A percentile compares a stretch with the other conserved stretches of the same genome.
These are phyloP conservation scores for Fusarium napiforme DNA, from an alignment of 2,329 filamentous ascomycete genomes.

Conservation along the genomic window DNA sequence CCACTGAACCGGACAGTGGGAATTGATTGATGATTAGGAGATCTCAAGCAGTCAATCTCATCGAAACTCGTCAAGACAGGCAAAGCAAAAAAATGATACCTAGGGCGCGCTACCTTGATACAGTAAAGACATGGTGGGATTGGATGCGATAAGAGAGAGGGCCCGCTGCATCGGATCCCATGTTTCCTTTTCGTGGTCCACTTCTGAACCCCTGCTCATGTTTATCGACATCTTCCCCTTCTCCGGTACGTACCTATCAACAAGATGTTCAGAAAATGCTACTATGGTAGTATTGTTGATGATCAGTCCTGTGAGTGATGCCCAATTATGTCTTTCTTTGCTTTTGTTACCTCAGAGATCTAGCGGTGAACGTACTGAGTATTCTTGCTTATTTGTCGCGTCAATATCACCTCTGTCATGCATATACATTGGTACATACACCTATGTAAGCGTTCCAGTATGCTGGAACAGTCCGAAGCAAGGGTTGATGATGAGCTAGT, in stretches of 20 bases:
- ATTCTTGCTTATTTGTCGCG: conserved; percentile 21
- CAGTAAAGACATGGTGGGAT: conserved; percentile 7
- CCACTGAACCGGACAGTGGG: conserved; percentile 37
- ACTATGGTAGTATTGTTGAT: not conserved
- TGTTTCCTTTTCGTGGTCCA: conserved; percentile 31
- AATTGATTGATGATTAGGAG: conserved; percentile 26
- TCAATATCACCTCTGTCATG: conserved; percentile 17
- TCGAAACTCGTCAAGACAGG: conserved; percentile 4
- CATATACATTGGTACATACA: not conserved
- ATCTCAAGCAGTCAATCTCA: conserved; percentile 16
- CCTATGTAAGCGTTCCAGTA: conserved; percentile 21
- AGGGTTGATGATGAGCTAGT: conserved; percentile 27
- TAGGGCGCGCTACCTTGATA: not conserved
- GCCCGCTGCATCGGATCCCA: conserved; percentile 21
- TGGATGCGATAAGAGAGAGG: conserved; percentile 18
- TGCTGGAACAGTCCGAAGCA: conserved; percentile 23
- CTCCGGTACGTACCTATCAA: conserved; percentile 3
- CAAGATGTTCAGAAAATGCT: conserved; percentile 6
- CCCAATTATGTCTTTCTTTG: conserved; percentile 2
- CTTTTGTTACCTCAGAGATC: not conserved
- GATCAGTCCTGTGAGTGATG: not conserved
- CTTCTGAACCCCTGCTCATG: conserved; percentile 21
- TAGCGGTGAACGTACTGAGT: not conserved
- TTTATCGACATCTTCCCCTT: conserved; percentile 24
- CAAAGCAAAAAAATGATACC: conserved; percentile 26